A percentile compares a stretch with the other conserved stretches of the same genome.
These are phyloP conservation scores for Aegilops tauschii DNA, from an alignment of 176 grass and related monocot species.

Conservation along the genomic window DNA sequence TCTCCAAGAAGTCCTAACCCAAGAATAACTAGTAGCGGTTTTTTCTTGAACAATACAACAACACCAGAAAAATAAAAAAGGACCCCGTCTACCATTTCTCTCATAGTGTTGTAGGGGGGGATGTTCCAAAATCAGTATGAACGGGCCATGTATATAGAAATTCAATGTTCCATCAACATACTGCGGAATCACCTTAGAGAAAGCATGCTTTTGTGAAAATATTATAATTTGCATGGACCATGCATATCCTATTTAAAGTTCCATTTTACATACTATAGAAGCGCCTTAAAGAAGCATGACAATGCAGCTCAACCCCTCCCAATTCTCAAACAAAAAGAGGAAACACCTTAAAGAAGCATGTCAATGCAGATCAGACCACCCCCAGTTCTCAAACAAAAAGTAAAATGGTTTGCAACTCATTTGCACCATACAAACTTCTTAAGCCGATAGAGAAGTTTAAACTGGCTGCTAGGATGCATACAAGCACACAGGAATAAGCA, in stretches of 20 bases:
- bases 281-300: no score
- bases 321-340: neutral
- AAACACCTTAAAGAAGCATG: no score
- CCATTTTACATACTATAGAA: no score
- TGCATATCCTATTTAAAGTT: no score
- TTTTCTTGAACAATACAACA: no score
- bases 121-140: constrained; percentile 7
- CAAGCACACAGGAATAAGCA: neutral
- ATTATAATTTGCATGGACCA: no score
- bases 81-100: constrained; percentile 42
- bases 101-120: constrained; percentile 38
- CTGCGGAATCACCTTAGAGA: neutral
- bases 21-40: no score
- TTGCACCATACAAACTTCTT: neutral
- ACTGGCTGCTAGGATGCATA: neutral
- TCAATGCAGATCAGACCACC: no score
- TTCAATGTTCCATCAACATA: neutral
- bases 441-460: neutral
- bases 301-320: no score
- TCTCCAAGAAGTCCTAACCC: no score
- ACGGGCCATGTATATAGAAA: neutral
- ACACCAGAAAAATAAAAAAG: no score
- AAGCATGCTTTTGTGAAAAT: neutral
- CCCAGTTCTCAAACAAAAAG: neutral
- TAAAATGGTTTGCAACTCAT: neutral